Conservation (phyloP, 352 stramenopile genomes). For the Globisporangium takayamanum region DNA sequence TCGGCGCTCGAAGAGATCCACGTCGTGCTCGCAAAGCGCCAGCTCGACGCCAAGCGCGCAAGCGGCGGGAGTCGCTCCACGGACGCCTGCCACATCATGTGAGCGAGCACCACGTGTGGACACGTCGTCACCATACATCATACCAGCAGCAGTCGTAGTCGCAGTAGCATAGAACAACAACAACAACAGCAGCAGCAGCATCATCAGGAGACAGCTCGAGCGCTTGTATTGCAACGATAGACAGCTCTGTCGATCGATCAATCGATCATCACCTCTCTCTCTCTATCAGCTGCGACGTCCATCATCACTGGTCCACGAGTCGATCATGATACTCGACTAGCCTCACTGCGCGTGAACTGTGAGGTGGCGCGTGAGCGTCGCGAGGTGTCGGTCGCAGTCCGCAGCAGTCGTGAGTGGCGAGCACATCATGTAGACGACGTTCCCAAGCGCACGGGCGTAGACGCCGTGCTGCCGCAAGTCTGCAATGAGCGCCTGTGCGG, state of each 20-base stretch:
- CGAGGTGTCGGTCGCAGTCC: constrained; percentile 58
- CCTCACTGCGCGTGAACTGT: constrained; percentile 11
- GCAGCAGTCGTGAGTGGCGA: constrained; percentile 61
- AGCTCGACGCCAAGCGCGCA: constrained; percentile 16
- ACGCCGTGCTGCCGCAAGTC: constrained; percentile 55
- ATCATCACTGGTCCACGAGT: too few species aligned
- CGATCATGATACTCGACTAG: too few species aligned
- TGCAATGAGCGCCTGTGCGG: constrained; percentile 54
- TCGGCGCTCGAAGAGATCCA: constrained; percentile 53
- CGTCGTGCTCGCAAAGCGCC: constrained; percentile 52
- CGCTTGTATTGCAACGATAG: too few species aligned
- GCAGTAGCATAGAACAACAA: too few species aligned
- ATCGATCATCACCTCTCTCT: not conserved
- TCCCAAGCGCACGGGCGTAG: constrained; percentile 75
- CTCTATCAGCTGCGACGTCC: too few species aligned
- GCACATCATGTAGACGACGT: constrained; percentile 85
- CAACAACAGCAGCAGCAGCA: too few species aligned
- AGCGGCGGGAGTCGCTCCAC: not conserved
- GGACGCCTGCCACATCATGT: constrained; percentile 7
- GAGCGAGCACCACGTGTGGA: not conserved
- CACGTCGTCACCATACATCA: not conserved
- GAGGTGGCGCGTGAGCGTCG: constrained; percentile 39
- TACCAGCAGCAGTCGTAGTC: too few species aligned
- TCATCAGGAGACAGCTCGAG: too few species aligned
- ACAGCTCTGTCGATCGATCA: too few species aligned